Conservation (phyloP, 495 filamentous ascomycete genomes). For the Podospora tetraspora region DNA sequence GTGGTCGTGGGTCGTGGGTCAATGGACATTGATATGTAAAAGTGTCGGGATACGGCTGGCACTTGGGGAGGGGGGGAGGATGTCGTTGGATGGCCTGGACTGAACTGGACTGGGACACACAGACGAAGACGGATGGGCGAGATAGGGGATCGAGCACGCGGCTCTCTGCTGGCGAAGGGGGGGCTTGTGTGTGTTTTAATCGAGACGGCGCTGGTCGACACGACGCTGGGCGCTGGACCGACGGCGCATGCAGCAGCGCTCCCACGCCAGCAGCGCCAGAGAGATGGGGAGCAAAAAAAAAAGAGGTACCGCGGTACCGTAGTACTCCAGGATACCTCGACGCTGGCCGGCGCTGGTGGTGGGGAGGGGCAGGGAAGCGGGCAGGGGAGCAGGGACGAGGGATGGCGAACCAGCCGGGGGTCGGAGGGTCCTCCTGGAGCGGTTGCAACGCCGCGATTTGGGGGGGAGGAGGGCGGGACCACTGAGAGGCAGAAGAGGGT, state of each 20-base stretch:
- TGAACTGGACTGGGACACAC: not conserved
- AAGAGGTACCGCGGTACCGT: not conserved
- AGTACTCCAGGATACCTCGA: not conserved
- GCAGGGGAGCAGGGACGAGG: slow-evolving; percentile 9
- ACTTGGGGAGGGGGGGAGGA: slow-evolving; percentile 9
- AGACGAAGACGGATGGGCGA: not conserved
- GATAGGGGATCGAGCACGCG: slow-evolving; percentile 7
- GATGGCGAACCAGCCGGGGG: slow-evolving; percentile 20
- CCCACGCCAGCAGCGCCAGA: not conserved
- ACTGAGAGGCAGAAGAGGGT: not conserved
- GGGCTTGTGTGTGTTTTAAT: slow-evolving; percentile 13
- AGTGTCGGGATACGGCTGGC: slow-evolving; percentile 28
- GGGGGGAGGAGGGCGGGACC: slow-evolving; percentile 2
- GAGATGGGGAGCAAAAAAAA: not conserved
- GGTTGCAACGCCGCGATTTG: slow-evolving; percentile 27
- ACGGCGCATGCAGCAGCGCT: slow-evolving; percentile 12
- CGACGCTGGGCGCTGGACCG: slow-evolving; percentile 6
- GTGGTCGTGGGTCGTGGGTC: slow-evolving; percentile 38
- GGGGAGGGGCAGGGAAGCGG: slow-evolving; percentile 14
- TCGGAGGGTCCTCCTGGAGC: slow-evolving; percentile 19
- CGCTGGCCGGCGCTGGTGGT: not conserved
- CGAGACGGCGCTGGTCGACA: slow-evolving; percentile 8
- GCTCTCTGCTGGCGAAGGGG: slow-evolving; percentile 3
- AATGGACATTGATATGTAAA: slow-evolving; percentile 44
- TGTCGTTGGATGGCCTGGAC: not conserved